Evolutionary conservation across 2,329 filamentous ascomycete species (phyloP).

Genomic region (Acrocalymma vagum): DNA sequence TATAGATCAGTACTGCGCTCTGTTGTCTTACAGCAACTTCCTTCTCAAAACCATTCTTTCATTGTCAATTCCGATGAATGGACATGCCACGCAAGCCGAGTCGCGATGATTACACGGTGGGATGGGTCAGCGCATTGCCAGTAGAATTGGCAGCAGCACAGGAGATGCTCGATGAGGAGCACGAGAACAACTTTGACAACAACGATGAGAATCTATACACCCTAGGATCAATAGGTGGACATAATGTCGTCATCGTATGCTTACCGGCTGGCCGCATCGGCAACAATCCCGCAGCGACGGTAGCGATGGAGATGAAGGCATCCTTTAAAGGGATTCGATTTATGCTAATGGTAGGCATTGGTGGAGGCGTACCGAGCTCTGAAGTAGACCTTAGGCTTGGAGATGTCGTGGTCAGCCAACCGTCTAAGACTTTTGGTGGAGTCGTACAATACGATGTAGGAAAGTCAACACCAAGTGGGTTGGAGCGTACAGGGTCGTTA

Average conservation of each 20-base stretch:
- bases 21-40: no score
- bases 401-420: conserved; percentile 33
- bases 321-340: conserved; percentile 46
- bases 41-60: no score
- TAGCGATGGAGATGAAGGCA: conserved; percentile 37
- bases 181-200: conserved; percentile 27
- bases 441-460: conserved; percentile 32
- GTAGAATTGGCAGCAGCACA: conserved; percentile 19
- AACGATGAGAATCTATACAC: conserved; percentile 27
- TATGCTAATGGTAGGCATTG: conserved; percentile 56
- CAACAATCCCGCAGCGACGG: conserved; percentile 40
- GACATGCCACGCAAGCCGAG: no score
- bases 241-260: conserved; percentile 40
- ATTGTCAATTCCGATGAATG: no score
- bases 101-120: no score
- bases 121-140: conserved; percentile 23
- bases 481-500: conserved; percentile 16
- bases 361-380: conserved; percentile 34
- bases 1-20: no score
- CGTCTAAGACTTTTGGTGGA: conserved; percentile 8
- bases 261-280: conserved; percentile 37
- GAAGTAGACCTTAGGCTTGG: conserved; percentile 31
- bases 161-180: conserved; percentile 13
- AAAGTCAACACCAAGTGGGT: conserved; percentile 17
- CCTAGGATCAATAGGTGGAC: conserved; percentile 32